Evolutionary conservation across 371 early-diverging fungal genomes (phyloP).

Genomic region (Basidiobolus meristosporus): DNA sequence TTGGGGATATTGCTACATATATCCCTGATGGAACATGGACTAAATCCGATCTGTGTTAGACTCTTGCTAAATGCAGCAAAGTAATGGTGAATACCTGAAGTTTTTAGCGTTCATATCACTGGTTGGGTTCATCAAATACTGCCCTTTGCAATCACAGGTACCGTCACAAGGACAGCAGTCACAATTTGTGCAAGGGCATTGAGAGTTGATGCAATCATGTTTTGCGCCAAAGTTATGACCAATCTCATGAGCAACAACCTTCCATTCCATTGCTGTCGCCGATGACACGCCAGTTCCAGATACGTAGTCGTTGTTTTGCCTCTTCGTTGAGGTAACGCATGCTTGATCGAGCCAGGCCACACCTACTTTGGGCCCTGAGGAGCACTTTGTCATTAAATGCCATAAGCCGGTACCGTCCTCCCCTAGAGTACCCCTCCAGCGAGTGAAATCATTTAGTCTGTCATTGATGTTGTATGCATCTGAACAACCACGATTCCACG

Average conservation of each 20-base stretch:
- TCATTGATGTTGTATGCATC: conserved; percentile 46
- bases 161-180: conserved; percentile 27
- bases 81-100: no score
- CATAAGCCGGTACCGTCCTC: conserved; percentile 75
- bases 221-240: conserved; percentile 74
- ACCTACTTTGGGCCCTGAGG: conserved; percentile 74
- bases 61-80: no score
- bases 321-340: conserved; percentile 28
- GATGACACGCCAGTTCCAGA: conserved; percentile 85
- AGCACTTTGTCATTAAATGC: conserved; percentile 85
- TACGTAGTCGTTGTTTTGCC: conserved; percentile 27
- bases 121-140: conserved; percentile 69
- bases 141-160: conserved; percentile 38
- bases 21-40: conserved; percentile 56
- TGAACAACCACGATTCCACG: conserved; percentile 72
- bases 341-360: conserved; percentile 81
- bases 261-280: conserved; percentile 71
- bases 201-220: conserved; percentile 14
- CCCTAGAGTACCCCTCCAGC: conserved; percentile 56
- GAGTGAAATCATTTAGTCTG: conserved; percentile 73
- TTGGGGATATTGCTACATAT: conserved; percentile 38
- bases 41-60: conserved; percentile 23
- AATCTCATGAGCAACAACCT: conserved; percentile 88
- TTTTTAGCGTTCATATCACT: conserved; percentile 40
- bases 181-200: conserved; percentile 18